phyloP scores from a whole-genome alignment of 1,284 basidiomycete species.

The Puccinia novopanici region DNA sequence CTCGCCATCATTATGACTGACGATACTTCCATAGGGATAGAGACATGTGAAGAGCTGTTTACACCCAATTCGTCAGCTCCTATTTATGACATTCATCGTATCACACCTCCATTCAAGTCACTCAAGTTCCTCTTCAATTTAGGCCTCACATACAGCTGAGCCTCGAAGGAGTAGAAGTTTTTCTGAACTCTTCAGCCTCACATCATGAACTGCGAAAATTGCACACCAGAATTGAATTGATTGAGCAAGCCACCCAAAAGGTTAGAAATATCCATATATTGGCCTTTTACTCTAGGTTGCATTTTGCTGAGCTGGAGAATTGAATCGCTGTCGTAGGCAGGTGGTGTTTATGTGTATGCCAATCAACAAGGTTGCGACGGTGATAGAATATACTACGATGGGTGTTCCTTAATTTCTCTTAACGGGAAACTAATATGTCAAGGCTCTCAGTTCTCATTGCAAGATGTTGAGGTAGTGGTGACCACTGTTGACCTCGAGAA shows the following conservation, averaged over 20 bases:
- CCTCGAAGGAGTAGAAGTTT: slow-evolving; percentile 47
- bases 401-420: slow-evolving; percentile 44
- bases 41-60: slow-evolving; percentile 50
- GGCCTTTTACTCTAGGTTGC: neutral
- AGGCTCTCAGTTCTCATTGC: slow-evolving; percentile 49
- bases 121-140: neutral
- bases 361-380: slow-evolving; percentile 51
- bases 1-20: slow-evolving; percentile 44
- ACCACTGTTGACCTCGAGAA: slow-evolving; percentile 42
- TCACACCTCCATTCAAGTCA: neutral
- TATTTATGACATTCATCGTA: neutral
- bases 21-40: slow-evolving; percentile 47
- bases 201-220: slow-evolving; percentile 49
- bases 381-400: slow-evolving; percentile 50
- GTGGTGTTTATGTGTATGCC: slow-evolving; percentile 47
- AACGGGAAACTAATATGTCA: slow-evolving; percentile 47
- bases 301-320: neutral
- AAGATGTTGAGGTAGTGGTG: slow-evolving; percentile 45
- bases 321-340: slow-evolving; percentile 16
- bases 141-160: slow-evolving; percentile 49
- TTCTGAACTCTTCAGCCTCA: slow-evolving; percentile 47
- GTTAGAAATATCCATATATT: neutral
- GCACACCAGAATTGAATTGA: slow-evolving; percentile 45
- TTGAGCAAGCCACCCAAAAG: slow-evolving; percentile 43
- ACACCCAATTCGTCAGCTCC: slow-evolving; percentile 43